Evolutionary conservation across 2,329 filamentous ascomycete species (phyloP).

Genomic region (Alternaria brassicicola): DNA sequence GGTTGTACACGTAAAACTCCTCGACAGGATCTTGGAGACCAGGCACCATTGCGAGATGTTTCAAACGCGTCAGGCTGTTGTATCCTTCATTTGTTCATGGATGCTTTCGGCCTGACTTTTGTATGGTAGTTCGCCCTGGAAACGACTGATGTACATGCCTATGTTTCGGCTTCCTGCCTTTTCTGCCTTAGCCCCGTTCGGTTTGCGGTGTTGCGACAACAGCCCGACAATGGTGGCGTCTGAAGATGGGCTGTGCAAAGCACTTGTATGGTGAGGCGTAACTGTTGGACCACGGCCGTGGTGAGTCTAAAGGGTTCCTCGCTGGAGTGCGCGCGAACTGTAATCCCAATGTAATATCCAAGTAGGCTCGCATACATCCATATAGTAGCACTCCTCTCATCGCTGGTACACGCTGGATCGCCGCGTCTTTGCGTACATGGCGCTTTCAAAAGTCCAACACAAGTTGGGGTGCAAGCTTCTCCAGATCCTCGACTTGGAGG

Average conservation of each 20-base stretch:
- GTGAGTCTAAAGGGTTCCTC: not conserved
- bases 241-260: not conserved
- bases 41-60: conserved; percentile 13
- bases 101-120: not conserved
- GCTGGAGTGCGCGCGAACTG: not conserved
- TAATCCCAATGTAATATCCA: not conserved
- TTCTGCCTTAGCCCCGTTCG: not conserved
- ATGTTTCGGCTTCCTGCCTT: conserved; percentile 1
- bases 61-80: conserved; percentile 16
- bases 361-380: not conserved
- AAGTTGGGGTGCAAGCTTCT: conserved; percentile 84
- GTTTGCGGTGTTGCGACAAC: not conserved
- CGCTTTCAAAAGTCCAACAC: conserved; percentile 75
- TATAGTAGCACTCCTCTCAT: not conserved
- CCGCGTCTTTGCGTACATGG: not conserved
- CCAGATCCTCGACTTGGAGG: conserved; percentile 85
- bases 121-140: not conserved
- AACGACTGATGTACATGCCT: conserved; percentile 2
- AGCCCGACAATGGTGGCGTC: not conserved
- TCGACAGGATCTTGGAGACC: conserved; percentile 6
- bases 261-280: not conserved
- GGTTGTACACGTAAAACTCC: not conserved
- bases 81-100: conserved; percentile 13
- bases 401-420: not conserved
- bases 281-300: not conserved